These are phyloP conservation scores for Solanum etuberosum DNA, from an alignment of 257 asterid species.

Conservation along the genomic window DNA sequence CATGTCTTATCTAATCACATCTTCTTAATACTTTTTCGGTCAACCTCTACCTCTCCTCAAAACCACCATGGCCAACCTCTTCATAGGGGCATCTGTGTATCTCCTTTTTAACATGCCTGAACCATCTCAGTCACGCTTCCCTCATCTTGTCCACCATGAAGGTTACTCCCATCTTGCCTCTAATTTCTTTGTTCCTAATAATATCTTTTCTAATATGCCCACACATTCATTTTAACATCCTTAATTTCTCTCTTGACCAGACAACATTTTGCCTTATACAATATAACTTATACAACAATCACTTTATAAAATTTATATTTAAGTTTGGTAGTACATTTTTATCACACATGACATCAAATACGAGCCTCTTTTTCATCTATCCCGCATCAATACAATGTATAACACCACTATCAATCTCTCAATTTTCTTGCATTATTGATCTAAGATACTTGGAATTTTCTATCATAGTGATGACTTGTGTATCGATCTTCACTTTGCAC, in stretches of 20 bases:
- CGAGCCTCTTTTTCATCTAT: neutral
- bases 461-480: neutral
- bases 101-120: neutral
- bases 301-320: no score
- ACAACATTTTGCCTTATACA: neutral
- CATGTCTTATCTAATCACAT: neutral
- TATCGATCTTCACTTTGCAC: neutral
- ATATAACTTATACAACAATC: no score
- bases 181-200: no score
- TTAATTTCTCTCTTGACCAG: no score
- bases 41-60: neutral
- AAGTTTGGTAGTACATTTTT: no score
- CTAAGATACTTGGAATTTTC: neutral
- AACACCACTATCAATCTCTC: neutral
- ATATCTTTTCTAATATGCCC: neutral
- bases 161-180: no score
- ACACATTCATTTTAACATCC: neutral
- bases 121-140: neutral
- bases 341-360: neutral
- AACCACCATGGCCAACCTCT: neutral
- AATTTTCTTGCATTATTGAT: neutral
- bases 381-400: neutral
- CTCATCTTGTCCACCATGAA: no score
- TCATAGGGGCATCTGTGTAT: neutral
- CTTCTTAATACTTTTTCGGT: neutral